phyloP scores from a whole-genome alignment of 805 yeast genomes.

The Kregervanrija delftensis region DNA sequence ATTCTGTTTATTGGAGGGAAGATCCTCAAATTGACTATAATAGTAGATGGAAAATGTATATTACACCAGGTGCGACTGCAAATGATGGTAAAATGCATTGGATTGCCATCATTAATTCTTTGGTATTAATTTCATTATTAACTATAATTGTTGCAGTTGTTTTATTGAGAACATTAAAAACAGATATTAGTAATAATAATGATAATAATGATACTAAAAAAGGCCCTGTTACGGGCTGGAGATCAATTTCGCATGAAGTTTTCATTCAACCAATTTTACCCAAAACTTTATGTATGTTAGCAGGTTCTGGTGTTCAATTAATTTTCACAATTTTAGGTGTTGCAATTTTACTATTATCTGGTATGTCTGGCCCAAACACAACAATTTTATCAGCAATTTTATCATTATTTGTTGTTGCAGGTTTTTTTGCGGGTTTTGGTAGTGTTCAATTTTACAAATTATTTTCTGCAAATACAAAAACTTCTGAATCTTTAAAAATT shows the following conservation, averaged over 20 bases:
- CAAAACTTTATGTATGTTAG: constrained; percentile 44
- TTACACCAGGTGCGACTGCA: constrained; percentile 29
- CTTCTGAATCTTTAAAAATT: constrained; percentile 24
- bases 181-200: constrained; percentile 32
- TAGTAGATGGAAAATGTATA: constrained; percentile 67
- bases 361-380: constrained; percentile 55
- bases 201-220: constrained; percentile 6
- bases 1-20: constrained; percentile 85
- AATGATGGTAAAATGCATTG: constrained; percentile 58
- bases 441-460: constrained; percentile 58
- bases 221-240: constrained; percentile 37
- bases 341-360: constrained; percentile 48
- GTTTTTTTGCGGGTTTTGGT: constrained; percentile 65
- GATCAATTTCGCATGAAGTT: constrained; percentile 45
- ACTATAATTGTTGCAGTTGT: constrained; percentile 62
- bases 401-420: constrained; percentile 58
- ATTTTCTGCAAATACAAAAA: constrained; percentile 37
- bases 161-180: constrained; percentile 46
- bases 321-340: constrained; percentile 59
- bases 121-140: constrained; percentile 55
- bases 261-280: constrained; percentile 45
- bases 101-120: constrained; percentile 67
- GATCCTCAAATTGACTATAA: constrained; percentile 59
- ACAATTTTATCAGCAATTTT: constrained; percentile 58
- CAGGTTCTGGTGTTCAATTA: constrained; percentile 72